phyloP scores from a whole-genome alignment of 2,329 filamentous ascomycete genomes.

The Reticulascus tulasneorum region DNA sequence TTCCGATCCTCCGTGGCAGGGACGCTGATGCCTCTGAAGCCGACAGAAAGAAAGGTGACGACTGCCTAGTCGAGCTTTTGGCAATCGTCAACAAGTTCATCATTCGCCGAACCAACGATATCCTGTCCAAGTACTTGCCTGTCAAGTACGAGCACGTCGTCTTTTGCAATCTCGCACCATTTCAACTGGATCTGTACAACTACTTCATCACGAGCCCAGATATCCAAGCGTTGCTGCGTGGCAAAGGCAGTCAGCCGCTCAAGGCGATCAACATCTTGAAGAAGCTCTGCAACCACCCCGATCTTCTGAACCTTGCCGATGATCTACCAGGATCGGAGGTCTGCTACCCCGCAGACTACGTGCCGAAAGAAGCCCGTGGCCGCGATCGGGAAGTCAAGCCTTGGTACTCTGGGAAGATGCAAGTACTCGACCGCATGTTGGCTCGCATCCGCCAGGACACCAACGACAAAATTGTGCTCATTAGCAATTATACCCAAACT shows the following conservation, averaged over 20 bases:
- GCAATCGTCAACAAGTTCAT: constrained; percentile 95
- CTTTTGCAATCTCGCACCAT: constrained; percentile 90
- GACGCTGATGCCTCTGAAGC: constrained; percentile 84
- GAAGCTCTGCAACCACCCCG: constrained; percentile 97
- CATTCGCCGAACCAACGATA: constrained; percentile 95
- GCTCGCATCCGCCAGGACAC: constrained; percentile 92
- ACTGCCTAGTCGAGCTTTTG: constrained; percentile 76
- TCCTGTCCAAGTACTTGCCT: constrained; percentile 93
- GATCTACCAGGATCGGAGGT: constrained; percentile 86
- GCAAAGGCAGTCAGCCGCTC: constrained; percentile 91
- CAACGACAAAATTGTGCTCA: constrained; percentile 98
- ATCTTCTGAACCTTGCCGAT: constrained; percentile 75
- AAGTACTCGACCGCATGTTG: constrained; percentile 96
- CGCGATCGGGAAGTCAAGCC: constrained; percentile 88
- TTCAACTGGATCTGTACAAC: constrained; percentile 91
- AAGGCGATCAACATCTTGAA: constrained; percentile 97
- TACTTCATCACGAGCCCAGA: constrained; percentile 95
- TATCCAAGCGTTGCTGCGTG: constrained; percentile 84
- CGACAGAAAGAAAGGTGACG: constrained; percentile 78
- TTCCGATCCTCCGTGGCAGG: constrained; percentile 86
- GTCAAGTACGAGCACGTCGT: constrained; percentile 99
- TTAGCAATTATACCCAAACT: constrained; percentile 97
- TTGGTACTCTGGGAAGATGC: constrained; percentile 98
- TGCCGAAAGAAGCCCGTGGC: constrained; percentile 81
- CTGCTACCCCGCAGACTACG: constrained; percentile 79